Evolutionary conservation across 2,329 filamentous ascomycete species (phyloP), one percentile per base, ranked within the genome.

Genomic region (Xylariaceae sp.): DNA sequence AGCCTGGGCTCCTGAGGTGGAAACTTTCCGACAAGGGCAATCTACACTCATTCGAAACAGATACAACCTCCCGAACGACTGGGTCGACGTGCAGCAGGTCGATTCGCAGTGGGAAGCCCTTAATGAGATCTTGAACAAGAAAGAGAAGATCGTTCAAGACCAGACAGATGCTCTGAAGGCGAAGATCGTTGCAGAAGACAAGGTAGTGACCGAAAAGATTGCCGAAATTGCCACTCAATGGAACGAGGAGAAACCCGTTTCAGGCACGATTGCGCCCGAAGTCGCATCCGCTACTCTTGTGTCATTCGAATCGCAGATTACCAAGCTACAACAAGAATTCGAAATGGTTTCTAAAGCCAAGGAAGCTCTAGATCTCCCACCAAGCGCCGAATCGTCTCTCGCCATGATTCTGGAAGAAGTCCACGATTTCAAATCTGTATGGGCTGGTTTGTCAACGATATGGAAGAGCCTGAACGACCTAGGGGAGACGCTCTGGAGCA

Each of bases 401-500:
- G 71, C 76, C n/a, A 75, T 82, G 17, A 83, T 95, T 7, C 70
- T 96, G 12, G 90, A 96, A 56, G 92, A 99, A 62, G 88, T 99
- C 3, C 87, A 94, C 42, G 92, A 99, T 59, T 98, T 98, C 66
- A 94, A 94, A 63, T 95, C 90, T 14, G 92, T 99, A 8, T 99
- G 92, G 92, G 85, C 90, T 19, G 90, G 85, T 31, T 67, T 99
- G 31, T 90, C 87, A 16, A 94, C 89, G 5, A 94, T 98, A 42
- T 99, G 92, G 92, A 84, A 86, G 56, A 94, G 85, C 53, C 68
- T 99, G 39, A 92, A 95, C 51, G 90, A 96, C 51, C 82, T 95
- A 12, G 79, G 87, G 19, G 93, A 98, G 50, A 83, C 79, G 33
- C 72, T 94, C 2, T 99, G 93, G 93, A 93, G 83, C 36, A 94